Conservation (phyloP, 2,329 filamentous ascomycete genomes). For the Aspergillus pseudotamarii region DNA sequence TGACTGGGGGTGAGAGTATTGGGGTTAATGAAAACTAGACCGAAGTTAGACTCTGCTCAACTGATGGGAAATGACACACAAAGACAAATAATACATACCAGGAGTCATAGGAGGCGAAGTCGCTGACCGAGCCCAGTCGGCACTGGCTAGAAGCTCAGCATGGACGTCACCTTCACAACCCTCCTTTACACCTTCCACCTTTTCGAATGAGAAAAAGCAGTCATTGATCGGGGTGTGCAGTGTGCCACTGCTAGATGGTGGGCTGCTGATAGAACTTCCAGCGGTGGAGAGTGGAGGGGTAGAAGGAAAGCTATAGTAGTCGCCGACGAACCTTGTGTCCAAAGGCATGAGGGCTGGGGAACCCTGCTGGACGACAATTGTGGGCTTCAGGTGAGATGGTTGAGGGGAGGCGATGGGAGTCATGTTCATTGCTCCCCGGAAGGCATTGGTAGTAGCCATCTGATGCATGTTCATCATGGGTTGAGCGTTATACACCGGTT, state of each 20-base stretch:
- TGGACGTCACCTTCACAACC: slow-evolving; percentile 70
- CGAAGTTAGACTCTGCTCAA: slow-evolving; percentile 24
- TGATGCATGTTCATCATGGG: slow-evolving; percentile 49
- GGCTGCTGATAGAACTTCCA: slow-evolving; percentile 83
- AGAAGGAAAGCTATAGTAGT: slow-evolving; percentile 73
- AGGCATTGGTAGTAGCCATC: slow-evolving; percentile 46
- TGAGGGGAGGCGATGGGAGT: slow-evolving; percentile 78
- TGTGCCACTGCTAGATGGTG: slow-evolving; percentile 72
- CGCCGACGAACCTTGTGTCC: slow-evolving; percentile 71
- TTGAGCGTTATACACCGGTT: slow-evolving; percentile 42
- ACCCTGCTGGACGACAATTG: slow-evolving; percentile 66
- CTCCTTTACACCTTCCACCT: slow-evolving; percentile 69
- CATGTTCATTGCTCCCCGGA: slow-evolving; percentile 45
- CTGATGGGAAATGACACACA: neutral
- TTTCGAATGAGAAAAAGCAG: slow-evolving; percentile 73
- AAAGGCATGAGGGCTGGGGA: slow-evolving; percentile 61
- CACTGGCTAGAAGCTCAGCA: slow-evolving; percentile 70
- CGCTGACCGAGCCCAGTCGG: slow-evolving; percentile 73
- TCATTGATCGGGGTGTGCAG: slow-evolving; percentile 82
- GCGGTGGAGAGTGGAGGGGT: slow-evolving; percentile 86
- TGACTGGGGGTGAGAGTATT: slow-evolving; percentile 65
- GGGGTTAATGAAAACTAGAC: slow-evolving; percentile 67
- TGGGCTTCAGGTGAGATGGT: slow-evolving; percentile 73
- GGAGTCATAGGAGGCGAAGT: slow-evolving; percentile 85
- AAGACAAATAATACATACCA: slow-evolving; percentile 66